Percentiles rank a stretch among this genome's conserved stretches.
Conservation (phyloP, 2,329 filamentous ascomycete species). For the Chrysosporium queenslandicum region DNA sequence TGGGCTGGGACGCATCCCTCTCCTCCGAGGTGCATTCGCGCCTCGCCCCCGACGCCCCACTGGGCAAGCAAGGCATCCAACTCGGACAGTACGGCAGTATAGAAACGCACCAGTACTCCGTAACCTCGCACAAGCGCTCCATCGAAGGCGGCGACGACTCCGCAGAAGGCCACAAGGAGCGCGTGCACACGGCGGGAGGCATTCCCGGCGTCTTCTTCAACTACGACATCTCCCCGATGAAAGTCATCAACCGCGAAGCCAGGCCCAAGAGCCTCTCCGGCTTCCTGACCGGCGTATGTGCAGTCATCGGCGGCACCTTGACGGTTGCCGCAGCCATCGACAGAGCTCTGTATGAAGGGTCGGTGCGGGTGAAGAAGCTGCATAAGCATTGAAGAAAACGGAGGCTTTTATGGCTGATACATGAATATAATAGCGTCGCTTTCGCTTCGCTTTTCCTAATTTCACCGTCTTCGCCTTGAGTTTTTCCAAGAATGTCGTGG, state of each 20-base stretch:
- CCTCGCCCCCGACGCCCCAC: constrained; percentile 46
- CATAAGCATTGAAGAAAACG: constrained; percentile 45
- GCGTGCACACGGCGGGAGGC: constrained; percentile 76
- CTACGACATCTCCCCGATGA: constrained; percentile 99
- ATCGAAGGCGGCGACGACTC: constrained; percentile 73
- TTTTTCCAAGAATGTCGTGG: no score
- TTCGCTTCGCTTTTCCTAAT: no score
- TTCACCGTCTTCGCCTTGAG: no score
- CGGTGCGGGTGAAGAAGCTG: constrained; percentile 75
- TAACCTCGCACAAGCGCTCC: constrained; percentile 90
- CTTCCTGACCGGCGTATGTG: constrained; percentile 89
- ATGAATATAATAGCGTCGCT: not conserved
- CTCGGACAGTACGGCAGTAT: constrained; percentile 63
- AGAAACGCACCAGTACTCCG: constrained; percentile 96
- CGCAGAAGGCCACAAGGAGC: constrained; percentile 82
- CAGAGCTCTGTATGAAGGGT: constrained; percentile 81
- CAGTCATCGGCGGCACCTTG: constrained; percentile 85
- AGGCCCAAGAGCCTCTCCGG: constrained; percentile 79
- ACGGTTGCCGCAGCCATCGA: constrained; percentile 93
- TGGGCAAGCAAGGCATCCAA: constrained; percentile 61
- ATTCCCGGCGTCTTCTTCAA: constrained; percentile 98
- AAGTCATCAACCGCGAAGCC: constrained; percentile 93
- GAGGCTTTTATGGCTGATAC: no score
- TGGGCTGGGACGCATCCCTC: constrained; percentile 67
- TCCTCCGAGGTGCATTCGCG: constrained; percentile 30